phyloP scores from a whole-genome alignment of 768 basidiomycete genomes.

The Gloeopeniophorella convolvens region DNA sequence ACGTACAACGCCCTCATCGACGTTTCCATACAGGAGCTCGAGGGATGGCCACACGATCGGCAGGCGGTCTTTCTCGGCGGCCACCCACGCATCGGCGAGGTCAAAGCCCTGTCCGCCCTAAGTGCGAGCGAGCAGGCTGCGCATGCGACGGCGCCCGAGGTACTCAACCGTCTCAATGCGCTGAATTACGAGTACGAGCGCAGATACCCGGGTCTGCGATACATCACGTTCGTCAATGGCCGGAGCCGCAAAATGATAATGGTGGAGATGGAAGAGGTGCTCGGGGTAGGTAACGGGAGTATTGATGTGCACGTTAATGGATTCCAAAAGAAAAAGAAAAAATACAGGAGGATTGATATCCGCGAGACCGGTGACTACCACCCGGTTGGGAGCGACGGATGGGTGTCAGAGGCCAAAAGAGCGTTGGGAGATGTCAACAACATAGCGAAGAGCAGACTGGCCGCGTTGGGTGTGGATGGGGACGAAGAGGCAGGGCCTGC shows the following conservation, averaged over 20 bases:
- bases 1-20: constrained; percentile 55
- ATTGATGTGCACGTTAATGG: no score
- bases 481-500: constrained; percentile 22
- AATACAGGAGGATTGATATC: no score
- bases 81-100: constrained; percentile 88
- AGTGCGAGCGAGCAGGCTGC: constrained; percentile 75
- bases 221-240: constrained; percentile 91
- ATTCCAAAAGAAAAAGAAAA: no score
- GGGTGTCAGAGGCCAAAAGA: constrained; percentile 63
- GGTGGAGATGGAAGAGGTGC: constrained; percentile 69
- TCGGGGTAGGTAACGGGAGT: constrained; percentile 43
- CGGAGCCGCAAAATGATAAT: constrained; percentile 64
- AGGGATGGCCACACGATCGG: constrained; percentile 43
- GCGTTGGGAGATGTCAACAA: constrained; percentile 66
- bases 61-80: constrained; percentile 67
- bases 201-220: constrained; percentile 67
- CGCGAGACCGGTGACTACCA: constrained; percentile 35
- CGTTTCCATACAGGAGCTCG: constrained; percentile 40
- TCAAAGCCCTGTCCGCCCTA: constrained; percentile 61
- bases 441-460: constrained; percentile 70
- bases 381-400: constrained; percentile 37
- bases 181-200: constrained; percentile 76
- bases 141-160: constrained; percentile 60
- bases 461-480: constrained; percentile 36
- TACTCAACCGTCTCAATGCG: constrained; percentile 63